Base-by-base conservation (phyloP, 805 yeast genomes). In the Saccharomycopsis malanga region DNA sequence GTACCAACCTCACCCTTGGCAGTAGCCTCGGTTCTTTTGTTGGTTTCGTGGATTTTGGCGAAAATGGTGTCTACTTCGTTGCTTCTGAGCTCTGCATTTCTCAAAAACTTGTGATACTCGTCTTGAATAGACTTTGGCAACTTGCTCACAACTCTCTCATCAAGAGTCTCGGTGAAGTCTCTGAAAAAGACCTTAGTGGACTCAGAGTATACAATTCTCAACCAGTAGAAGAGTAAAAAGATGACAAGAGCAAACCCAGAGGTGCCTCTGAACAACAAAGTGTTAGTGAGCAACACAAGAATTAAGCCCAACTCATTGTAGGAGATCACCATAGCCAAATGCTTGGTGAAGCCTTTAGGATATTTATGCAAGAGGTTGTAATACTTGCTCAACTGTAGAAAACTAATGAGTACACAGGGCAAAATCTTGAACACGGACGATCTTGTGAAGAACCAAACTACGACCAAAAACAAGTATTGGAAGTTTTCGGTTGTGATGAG, bases 401-500 rank as follows among this genome's bases (percentile, higher is more conserved):
- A 52, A 17, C 89, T 71, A 42, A 81, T 67, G 39, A 79, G 55
- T 54, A 70, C 64, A 58, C 68, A 80, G 21, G 93, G 91, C 14
- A 79, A 50, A 38, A 84, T 55, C 59, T 83, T 83, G 66, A 79
- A 81, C 4, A 76, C 63, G 1, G 88, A 80, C 51, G 73, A 70
- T 64, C 84, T 77, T 34, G 82, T 76, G 46, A 81, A 61, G 41
- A 77, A 58, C 91, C 91, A 84, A 17, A 77, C 64, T 2, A 60
- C 23, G 0, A 80, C 74, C 46, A 83, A 62, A 2, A 75, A 52
- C 46, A 79, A 65, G 58, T 75, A 77, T 63, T 87, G 96, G 69
- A 83, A 83, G 60, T 85, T 84, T 55, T 78, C 87, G 21, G 87
- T 76, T 7, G 88, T 79, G 46, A 86, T 58, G 59, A 88, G 66